Conservation (phyloP, 2,329 filamentous ascomycete species). For the Arthrinium puccinioides region DNA sequence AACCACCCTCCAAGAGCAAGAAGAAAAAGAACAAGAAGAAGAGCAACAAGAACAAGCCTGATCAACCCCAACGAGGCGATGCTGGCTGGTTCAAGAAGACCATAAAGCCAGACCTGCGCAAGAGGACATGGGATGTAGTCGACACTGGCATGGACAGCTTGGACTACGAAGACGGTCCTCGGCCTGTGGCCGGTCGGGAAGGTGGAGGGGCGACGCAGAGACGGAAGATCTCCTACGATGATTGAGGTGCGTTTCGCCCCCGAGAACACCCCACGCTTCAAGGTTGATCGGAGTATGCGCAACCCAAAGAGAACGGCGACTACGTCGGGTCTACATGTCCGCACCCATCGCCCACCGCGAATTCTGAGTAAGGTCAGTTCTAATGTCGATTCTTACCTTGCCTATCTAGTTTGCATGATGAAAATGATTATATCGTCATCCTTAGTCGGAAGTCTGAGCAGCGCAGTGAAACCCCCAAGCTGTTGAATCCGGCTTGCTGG, state of each 20-base stretch:
- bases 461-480: slow-evolving; percentile 7
- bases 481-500: slow-evolving; percentile 21
- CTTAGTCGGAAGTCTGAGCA: slow-evolving; percentile 70
- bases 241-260: slow-evolving; percentile 21
- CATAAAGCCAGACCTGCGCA: slow-evolving; percentile 52
- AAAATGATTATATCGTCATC: slow-evolving; percentile 91
- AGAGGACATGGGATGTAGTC: slow-evolving; percentile 61
- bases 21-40: slow-evolving; percentile 30
- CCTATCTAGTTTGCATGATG: slow-evolving; percentile 55
- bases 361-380: slow-evolving; percentile 15
- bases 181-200: slow-evolving; percentile 11
- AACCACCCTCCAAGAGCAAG: slow-evolving; percentile 20
- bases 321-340: neutral
- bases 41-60: slow-evolving; percentile 31
- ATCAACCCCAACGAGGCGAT: slow-evolving; percentile 3
- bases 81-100: slow-evolving; percentile 8
- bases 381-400: slow-evolving; percentile 1
- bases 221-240: slow-evolving; percentile 40
- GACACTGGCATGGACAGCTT: slow-evolving; percentile 52
- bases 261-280: neutral
- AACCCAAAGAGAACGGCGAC: no score
- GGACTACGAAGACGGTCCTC: slow-evolving; percentile 52
- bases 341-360: no score
- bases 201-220: slow-evolving; percentile 27
- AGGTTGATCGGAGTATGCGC: neutral